These are phyloP conservation scores for thale cress (Arabidopsis thaliana) DNA, from an alignment of 345 rosid species.

Conservation along the genomic window DNA sequence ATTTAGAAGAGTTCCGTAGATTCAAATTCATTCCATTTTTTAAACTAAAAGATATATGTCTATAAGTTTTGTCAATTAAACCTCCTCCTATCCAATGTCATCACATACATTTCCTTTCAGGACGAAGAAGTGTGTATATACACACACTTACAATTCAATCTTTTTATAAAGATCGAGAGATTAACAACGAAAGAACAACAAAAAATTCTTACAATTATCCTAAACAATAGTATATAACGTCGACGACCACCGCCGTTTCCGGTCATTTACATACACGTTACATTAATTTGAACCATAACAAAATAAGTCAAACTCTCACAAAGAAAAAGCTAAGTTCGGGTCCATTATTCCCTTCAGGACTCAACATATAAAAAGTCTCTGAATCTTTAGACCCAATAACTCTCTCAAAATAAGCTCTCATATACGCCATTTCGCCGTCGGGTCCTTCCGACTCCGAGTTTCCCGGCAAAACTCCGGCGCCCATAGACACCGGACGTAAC, in stretches of 20 bases:
- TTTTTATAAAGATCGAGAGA: neutral
- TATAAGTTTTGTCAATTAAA: too few species aligned
- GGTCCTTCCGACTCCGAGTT: constrained; percentile 40
- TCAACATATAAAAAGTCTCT: constrained; percentile 67
- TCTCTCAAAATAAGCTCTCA: constrained; percentile 65
- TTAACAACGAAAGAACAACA: neutral
- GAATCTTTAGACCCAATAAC: constrained; percentile 68
- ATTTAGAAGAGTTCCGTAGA: neutral
- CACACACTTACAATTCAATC: neutral
- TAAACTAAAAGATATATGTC: neutral
- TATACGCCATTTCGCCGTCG: constrained; percentile 58
- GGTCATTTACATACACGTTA: constrained; percentile 28
- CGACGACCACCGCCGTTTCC: neutral
- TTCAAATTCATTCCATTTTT: neutral
- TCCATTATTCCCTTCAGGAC: constrained; percentile 61
- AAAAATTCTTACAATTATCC: neutral
- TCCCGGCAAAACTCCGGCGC: constrained; percentile 62
- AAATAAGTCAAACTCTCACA: constrained; percentile 48
- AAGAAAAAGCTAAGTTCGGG: constrained; percentile 66
- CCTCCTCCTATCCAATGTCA: neutral
- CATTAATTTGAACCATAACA: neutral
- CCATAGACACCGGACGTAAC: constrained; percentile 59
- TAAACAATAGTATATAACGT: constrained; percentile 10
- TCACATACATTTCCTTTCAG: neutral
- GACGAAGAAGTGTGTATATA: neutral